Evolutionary conservation across 495 filamentous ascomycete species (phyloP).

Genomic region (Aspergillus nidulans): DNA sequence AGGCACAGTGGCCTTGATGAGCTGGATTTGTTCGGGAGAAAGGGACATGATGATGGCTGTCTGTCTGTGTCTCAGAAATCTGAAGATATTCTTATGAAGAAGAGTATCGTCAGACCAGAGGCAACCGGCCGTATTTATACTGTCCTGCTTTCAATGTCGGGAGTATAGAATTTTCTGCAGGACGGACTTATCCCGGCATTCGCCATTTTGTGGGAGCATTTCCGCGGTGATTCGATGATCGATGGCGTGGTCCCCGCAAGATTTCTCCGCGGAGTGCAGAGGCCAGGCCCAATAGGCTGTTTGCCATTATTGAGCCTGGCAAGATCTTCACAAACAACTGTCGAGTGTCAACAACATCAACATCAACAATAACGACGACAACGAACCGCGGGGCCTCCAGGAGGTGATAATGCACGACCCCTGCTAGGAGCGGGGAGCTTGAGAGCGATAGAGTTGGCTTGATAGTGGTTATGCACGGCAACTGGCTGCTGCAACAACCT

Average conservation of each 20-base stretch:
- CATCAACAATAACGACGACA: not conserved
- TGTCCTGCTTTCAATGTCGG: too few species aligned
- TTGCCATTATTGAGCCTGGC: not conserved
- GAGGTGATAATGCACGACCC: not conserved
- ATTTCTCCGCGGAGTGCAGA: slow-evolving; percentile 5
- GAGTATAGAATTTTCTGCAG: not conserved
- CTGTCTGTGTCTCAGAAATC: not conserved
- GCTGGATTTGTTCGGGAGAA: slow-evolving; percentile 29
- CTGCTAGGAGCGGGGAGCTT: not conserved
- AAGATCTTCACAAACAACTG: not conserved
- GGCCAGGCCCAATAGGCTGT: not conserved
- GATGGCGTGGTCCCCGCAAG: slow-evolving; percentile 1
- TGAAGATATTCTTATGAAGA: not conserved
- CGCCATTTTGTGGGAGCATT: not conserved
- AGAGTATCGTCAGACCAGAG: not conserved
- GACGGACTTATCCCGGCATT: too few species aligned
- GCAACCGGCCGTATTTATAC: not conserved
- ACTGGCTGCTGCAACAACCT: not conserved
- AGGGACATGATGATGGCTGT: slow-evolving; percentile 14
- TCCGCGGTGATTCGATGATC: not conserved
- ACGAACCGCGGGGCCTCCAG: not conserved
- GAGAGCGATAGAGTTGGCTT: not conserved
- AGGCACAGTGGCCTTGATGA: slow-evolving; percentile 44
- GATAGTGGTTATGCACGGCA: not conserved
- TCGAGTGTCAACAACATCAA: not conserved